These are phyloP conservation scores for Claviceps purpurea DNA, from an alignment of 2,329 filamentous ascomycete genomes.

Conservation along the genomic window DNA sequence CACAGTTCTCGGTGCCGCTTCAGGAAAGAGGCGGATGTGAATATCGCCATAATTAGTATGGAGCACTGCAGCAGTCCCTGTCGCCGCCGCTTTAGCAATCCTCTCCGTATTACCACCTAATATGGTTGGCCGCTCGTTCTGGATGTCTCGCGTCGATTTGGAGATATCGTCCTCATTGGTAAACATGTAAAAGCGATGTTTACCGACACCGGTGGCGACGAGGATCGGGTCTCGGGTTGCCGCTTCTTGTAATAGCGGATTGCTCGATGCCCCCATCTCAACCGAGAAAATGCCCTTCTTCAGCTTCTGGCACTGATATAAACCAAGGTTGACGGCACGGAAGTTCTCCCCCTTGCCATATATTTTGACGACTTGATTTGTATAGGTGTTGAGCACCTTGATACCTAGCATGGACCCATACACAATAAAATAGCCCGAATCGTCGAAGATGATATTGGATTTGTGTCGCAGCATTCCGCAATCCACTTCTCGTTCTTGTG, in stretches of 20 bases:
- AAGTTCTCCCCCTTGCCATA: slow-evolving; percentile 86
- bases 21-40: slow-evolving; percentile 81
- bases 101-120: slow-evolving; percentile 43
- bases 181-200: slow-evolving; percentile 95
- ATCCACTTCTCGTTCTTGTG: slow-evolving; percentile 76
- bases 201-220: slow-evolving; percentile 68
- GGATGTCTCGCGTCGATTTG: slow-evolving; percentile 76
- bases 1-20: slow-evolving; percentile 83
- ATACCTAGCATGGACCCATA: slow-evolving; percentile 87
- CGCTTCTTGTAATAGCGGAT: slow-evolving; percentile 84
- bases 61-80: slow-evolving; percentile 66
- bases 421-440: slow-evolving; percentile 87
- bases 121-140: slow-evolving; percentile 81
- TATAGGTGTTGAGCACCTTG: slow-evolving; percentile 92
- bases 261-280: slow-evolving; percentile 91
- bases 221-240: slow-evolving; percentile 85
- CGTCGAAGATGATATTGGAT: slow-evolving; percentile 84
- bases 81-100: slow-evolving; percentile 47
- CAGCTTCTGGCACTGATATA: slow-evolving; percentile 92
- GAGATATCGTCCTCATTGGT: slow-evolving; percentile 76
- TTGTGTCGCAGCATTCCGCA: slow-evolving; percentile 52
- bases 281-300: slow-evolving; percentile 89
- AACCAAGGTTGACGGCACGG: slow-evolving; percentile 64
- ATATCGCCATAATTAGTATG: slow-evolving; percentile 95
- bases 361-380: slow-evolving; percentile 80